phyloP scores from a whole-genome alignment of 768 basidiomycete species.

The Trametes cingulata region DNA sequence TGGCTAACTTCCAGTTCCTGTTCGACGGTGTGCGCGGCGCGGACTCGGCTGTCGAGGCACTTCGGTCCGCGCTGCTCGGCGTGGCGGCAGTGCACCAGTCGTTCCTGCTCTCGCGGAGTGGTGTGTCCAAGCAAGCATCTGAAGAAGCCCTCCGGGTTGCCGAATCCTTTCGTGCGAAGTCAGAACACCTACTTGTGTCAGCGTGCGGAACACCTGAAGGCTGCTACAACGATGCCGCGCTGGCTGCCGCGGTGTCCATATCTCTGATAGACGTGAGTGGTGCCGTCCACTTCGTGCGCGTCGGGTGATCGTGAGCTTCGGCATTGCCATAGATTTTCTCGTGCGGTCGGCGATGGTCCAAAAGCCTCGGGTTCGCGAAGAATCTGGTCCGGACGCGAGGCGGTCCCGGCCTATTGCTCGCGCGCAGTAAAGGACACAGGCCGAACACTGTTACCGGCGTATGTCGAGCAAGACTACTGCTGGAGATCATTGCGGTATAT shows the following conservation, averaged over 20 bases:
- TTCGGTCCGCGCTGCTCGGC: conserved; percentile 41
- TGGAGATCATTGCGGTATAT: conserved; percentile 46
- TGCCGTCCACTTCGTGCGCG: conserved; percentile 3
- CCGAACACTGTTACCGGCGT: conserved; percentile 31
- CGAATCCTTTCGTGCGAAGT: conserved; percentile 36
- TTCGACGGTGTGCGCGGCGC: conserved; percentile 40
- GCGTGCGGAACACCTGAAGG: conserved; percentile 36
- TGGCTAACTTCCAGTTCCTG: conserved; percentile 43
- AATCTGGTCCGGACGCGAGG: conserved; percentile 43
- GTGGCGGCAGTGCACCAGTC: conserved; percentile 46
- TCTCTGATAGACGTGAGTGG: conserved; percentile 40
- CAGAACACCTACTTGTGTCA: conserved; percentile 35
- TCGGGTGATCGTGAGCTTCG: conserved; percentile 10
- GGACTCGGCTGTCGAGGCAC: conserved; percentile 41
- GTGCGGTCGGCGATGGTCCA: conserved; percentile 40
- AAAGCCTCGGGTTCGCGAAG: conserved; percentile 41
- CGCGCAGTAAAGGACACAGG: conserved; percentile 32
- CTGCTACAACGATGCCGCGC: conserved; percentile 31
- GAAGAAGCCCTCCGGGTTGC: conserved; percentile 39
- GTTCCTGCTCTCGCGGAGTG: conserved; percentile 40
- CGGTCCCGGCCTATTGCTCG: conserved; percentile 40
- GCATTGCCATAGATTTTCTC: conserved; percentile 42
- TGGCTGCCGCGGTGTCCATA: conserved; percentile 33
- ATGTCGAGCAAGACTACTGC: conserved; percentile 37
- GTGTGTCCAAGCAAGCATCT: conserved; percentile 22